Conservation (phyloP, 495 filamentous ascomycete genomes). For the Penicillium riverlandense region DNA sequence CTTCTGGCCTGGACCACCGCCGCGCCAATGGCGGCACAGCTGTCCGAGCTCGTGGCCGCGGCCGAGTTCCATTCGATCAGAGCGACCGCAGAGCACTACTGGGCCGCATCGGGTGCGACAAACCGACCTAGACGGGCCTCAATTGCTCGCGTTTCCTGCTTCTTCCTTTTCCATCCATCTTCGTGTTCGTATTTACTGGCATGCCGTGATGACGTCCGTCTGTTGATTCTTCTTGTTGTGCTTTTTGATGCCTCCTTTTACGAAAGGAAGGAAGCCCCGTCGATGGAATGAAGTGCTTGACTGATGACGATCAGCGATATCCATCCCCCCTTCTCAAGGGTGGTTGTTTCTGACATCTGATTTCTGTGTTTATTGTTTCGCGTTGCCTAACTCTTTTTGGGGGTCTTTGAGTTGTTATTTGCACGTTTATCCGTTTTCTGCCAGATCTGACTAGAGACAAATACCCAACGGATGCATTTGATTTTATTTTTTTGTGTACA, state of each 20-base stretch:
- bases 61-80: constrained; percentile 55
- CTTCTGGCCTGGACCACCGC: constrained; percentile 39
- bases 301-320: constrained; percentile 9
- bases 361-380: too few species aligned
- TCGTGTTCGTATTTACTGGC: not conserved
- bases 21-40: constrained; percentile 27
- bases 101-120: constrained; percentile 69
- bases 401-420: constrained; percentile 2
- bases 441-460: constrained; percentile 8
- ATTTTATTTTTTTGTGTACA: constrained; percentile 1
- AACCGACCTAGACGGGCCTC: constrained; percentile 30
- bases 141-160: not conserved
- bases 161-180: constrained; percentile 3
- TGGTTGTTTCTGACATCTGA: too few species aligned
- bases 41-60: constrained; percentile 28
- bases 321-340: too few species aligned
- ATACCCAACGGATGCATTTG: constrained; percentile 16
- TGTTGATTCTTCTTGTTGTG: not conserved
- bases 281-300: constrained; percentile 14
- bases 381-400: constrained; percentile 1
- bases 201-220: not conserved
- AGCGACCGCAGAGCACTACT: constrained; percentile 68
- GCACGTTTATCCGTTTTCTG: constrained; percentile 1
- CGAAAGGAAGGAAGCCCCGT: not conserved
- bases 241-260: not conserved